phyloP scores from a whole-genome alignment of 2,329 filamentous ascomycete genomes.

The Cryphonectria radicalis region DNA sequence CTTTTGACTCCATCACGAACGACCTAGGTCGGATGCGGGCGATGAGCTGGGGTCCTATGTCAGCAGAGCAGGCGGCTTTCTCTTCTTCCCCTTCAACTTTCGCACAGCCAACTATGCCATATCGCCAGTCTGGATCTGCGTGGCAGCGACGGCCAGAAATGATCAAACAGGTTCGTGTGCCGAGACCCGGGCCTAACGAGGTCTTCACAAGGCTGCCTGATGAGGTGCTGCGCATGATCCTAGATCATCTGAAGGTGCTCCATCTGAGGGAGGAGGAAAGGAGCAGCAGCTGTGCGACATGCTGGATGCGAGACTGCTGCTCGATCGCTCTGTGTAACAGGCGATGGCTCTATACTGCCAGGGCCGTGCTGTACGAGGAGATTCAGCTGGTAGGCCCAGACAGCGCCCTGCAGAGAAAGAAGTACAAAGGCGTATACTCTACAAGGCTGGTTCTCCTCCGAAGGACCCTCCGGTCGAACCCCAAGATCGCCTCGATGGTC shows the following conservation, averaged over 20 bases:
- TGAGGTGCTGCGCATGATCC: conserved; percentile 62
- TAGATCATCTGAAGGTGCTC: conserved; percentile 55
- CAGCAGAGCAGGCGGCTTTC: conserved; percentile 33
- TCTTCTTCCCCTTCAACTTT: conserved; percentile 8
- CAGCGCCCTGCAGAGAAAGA: conserved; percentile 59
- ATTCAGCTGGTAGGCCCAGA: conserved; percentile 64
- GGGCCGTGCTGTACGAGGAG: conserved; percentile 59
- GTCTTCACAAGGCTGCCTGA: conserved; percentile 59
- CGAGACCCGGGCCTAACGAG: conserved; percentile 50
- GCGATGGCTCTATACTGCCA: conserved; percentile 57
- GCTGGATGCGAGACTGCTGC: conserved; percentile 66
- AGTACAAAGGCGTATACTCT: conserved; percentile 57
- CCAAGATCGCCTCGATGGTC: conserved; percentile 58
- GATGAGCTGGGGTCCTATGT: conserved; percentile 36
- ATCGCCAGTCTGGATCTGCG: conserved; percentile 4
- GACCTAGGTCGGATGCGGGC: conserved; percentile 33
- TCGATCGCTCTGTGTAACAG: conserved; percentile 54
- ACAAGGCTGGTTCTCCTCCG: conserved; percentile 60
- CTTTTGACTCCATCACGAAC: conserved; percentile 39
- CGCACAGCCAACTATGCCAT: conserved; percentile 24
- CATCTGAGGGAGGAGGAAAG: conserved; percentile 51
- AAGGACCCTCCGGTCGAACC: conserved; percentile 58
- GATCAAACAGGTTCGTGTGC: conserved; percentile 38
- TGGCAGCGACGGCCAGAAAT: conserved; percentile 22
- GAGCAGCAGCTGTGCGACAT: conserved; percentile 63